Evolutionary conservation across 139 green algal genomes (phyloP).

Genomic region (Chlorella sp.): DNA sequence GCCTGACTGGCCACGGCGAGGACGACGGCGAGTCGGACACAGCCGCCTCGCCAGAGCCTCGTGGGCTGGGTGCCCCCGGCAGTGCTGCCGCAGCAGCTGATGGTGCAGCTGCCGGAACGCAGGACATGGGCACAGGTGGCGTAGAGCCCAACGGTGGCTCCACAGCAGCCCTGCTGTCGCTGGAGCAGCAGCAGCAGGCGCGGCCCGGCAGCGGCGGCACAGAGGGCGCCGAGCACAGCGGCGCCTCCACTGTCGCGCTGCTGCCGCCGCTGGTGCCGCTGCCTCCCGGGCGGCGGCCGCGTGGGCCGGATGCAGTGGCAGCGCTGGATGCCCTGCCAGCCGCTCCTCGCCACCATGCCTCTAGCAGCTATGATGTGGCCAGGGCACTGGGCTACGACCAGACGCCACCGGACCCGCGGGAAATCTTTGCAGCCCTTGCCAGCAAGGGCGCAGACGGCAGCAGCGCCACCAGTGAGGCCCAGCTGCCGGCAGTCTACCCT

Average conservation of each 20-base stretch:
- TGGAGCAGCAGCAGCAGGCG: background rate
- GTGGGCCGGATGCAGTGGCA: no score
- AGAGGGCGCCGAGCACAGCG: background rate
- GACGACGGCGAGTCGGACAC: background rate
- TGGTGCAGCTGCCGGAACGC: background rate
- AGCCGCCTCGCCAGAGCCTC: background rate
- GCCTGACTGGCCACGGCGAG: background rate
- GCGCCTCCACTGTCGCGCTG: background rate
- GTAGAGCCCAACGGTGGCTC: background rate
- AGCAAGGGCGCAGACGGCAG: background rate
- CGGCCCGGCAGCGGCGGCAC: background rate
- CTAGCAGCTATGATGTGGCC: slow-evolving; percentile 23
- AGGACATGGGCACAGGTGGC: background rate
- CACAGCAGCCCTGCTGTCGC: background rate
- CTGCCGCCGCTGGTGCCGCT: background rate
- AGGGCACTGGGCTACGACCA: slow-evolving; percentile 9
- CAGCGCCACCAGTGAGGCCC: background rate
- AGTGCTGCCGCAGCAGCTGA: background rate
- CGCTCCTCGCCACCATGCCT: background rate
- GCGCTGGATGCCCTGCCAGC: background rate
- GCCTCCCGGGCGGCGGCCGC: background rate
- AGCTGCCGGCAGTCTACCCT: no score
- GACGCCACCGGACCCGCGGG: background rate
- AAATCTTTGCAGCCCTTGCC: slow-evolving; percentile 6
- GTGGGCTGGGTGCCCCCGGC: background rate